These are phyloP conservation scores for Corylus heterophylla DNA, from an alignment of 306 rosid species.

Conservation along the genomic window DNA sequence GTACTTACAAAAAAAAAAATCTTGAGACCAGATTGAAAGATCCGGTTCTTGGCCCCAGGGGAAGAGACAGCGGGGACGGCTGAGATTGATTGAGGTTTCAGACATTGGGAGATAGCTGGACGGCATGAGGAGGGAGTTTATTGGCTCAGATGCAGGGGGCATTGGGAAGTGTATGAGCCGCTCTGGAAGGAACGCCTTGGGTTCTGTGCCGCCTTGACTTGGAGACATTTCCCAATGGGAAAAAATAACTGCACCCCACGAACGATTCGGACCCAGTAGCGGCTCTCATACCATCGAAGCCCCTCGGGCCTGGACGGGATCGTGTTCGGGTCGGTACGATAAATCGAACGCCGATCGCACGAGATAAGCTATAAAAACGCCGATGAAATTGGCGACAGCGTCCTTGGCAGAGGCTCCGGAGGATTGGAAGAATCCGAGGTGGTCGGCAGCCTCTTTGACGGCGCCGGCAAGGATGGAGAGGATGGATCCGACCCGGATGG, in stretches of 20 bases:
- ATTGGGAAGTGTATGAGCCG: too few species aligned
- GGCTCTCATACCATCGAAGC: constrained; percentile 52
- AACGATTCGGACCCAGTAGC: background rate
- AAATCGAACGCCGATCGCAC: constrained; percentile 36
- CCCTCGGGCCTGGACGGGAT: constrained; percentile 28
- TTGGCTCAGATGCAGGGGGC: too few species aligned
- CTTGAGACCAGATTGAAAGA: too few species aligned
- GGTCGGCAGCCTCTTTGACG: constrained; percentile 80
- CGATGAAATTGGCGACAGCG: constrained; percentile 60
- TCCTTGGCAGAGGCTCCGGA: constrained; percentile 73
- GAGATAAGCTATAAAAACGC: constrained; percentile 54
- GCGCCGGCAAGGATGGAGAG: constrained; percentile 72
- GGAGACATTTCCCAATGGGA: too few species aligned
- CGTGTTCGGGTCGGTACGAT: constrained; percentile 19
- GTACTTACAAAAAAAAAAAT: too few species aligned
- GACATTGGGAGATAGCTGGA: too few species aligned
- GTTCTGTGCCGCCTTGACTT: too few species aligned
- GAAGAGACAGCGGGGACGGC: too few species aligned
- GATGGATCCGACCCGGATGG: constrained; percentile 44
- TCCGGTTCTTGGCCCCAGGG: too few species aligned
- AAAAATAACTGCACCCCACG: background rate
- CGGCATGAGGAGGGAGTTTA: too few species aligned
- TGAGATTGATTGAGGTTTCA: too few species aligned
- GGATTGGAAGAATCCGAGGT: constrained; percentile 67
- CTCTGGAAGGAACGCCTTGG: too few species aligned